Conservation (phyloP, 1,284 basidiomycete genomes). For the Papiliotrema laurentii region DNA sequence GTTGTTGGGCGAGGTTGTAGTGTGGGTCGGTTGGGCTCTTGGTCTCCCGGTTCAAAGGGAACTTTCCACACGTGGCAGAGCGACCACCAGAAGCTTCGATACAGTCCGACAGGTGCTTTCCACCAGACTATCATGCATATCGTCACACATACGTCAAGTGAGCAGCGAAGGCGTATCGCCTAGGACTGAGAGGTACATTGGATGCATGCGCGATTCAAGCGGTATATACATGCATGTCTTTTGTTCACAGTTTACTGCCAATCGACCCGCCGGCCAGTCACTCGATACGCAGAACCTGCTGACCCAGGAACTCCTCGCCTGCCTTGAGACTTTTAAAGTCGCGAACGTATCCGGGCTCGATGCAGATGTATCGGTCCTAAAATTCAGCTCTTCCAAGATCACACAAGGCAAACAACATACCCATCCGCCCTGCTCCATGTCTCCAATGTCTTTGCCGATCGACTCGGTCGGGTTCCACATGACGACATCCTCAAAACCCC, state of each 20-base stretch:
- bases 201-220: neutral
- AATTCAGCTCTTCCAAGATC: constrained; percentile 6
- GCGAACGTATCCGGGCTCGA: constrained; percentile 75
- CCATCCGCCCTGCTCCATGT: constrained; percentile 86
- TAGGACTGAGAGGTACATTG: neutral
- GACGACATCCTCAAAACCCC: constrained; percentile 52
- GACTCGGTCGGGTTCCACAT: constrained; percentile 79
- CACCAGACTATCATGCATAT: too few species aligned
- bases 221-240: neutral
- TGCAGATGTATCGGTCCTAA: constrained; percentile 72
- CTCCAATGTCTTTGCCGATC: constrained; percentile 64
- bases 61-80: too few species aligned
- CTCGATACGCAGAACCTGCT: constrained; percentile 57
- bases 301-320: constrained; percentile 66
- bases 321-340: constrained; percentile 53
- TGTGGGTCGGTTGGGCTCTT: neutral
- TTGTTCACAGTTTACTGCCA: neutral
- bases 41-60: neutral
- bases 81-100: too few species aligned
- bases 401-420: constrained; percentile 35
- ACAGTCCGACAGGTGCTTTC: too few species aligned
- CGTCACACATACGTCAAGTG: too few species aligned
- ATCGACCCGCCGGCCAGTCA: constrained; percentile 14
- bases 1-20: neutral
- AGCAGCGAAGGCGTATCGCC: too few species aligned